Conservation (phyloP, 2,329 filamentous ascomycete species). For the Podosphaera fusca region DNA sequence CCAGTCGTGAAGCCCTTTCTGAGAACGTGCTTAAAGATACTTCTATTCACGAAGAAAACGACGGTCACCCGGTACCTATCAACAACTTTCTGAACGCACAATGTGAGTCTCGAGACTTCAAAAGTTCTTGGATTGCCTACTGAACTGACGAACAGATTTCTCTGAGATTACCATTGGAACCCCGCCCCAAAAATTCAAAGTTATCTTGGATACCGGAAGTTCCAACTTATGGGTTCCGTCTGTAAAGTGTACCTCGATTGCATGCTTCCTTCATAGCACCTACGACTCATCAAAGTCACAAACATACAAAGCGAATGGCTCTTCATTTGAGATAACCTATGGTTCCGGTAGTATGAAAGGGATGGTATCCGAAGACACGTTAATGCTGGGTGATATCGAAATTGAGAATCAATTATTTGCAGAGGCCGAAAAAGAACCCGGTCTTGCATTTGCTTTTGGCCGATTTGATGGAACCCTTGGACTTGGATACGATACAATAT, state of each 20-base stretch:
- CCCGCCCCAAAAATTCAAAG: slow-evolving; percentile 90
- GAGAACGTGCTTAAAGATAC: slow-evolving; percentile 63
- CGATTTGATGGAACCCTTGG: slow-evolving; percentile 93
- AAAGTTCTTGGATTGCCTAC: slow-evolving; percentile 3
- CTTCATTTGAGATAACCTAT: slow-evolving; percentile 79
- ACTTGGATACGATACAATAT: slow-evolving; percentile 83
- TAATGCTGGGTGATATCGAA: slow-evolving; percentile 72
- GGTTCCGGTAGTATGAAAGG: slow-evolving; percentile 86
- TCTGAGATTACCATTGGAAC: slow-evolving; percentile 85
- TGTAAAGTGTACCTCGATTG: slow-evolving; percentile 73
- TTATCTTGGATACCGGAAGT: slow-evolving; percentile 92
- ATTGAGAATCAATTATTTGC: slow-evolving; percentile 86
- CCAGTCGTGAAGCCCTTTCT: slow-evolving; percentile 43
- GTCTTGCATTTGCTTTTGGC: slow-evolving; percentile 91
- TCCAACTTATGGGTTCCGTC: slow-evolving; percentile 99
- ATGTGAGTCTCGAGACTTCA: slow-evolving; percentile 37
- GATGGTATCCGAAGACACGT: slow-evolving; percentile 71
- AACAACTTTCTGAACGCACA: slow-evolving; percentile 98
- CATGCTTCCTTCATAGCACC: slow-evolving; percentile 91
- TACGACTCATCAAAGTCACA: slow-evolving; percentile 82
- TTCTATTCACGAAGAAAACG: slow-evolving; percentile 37
- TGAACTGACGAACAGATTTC: slow-evolving; percentile 46
- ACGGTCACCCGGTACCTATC: slow-evolving; percentile 61
- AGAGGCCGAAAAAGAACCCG: slow-evolving; percentile 86
- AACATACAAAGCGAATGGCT: slow-evolving; percentile 84